Evolutionary conservation across 2,329 filamentous ascomycete genomes (phyloP).

Genomic region (Neobulgaria alba): DNA sequence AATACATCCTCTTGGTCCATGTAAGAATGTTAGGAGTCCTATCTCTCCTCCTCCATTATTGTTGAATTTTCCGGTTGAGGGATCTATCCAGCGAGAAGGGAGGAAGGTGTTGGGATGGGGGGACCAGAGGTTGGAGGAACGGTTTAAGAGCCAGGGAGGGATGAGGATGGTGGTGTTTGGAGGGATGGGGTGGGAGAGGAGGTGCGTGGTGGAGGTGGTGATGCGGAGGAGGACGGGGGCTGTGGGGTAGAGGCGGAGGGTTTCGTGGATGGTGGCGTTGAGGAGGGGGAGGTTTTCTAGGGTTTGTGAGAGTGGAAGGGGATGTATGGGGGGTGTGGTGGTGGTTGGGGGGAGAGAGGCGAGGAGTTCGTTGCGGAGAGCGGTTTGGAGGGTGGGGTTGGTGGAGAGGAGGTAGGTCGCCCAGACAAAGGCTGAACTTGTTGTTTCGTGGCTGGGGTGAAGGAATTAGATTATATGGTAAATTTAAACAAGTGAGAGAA

Average conservation of each 20-base stretch:
- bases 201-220: constrained; percentile 53
- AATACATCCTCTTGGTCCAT: constrained; percentile 81
- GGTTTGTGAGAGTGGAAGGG: too few relatives aligned
- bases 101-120: constrained; percentile 65
- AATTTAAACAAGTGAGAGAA: too few relatives aligned
- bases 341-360: constrained; percentile 45
- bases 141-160: constrained; percentile 59
- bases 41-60: constrained; percentile 62
- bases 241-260: constrained; percentile 64
- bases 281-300: constrained; percentile 74
- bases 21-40: constrained; percentile 71
- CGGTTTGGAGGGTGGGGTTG: constrained; percentile 54
- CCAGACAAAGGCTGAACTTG: constrained; percentile 68
- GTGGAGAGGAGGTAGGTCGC: constrained; percentile 60
- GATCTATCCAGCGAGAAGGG: constrained; percentile 66
- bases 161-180: constrained; percentile 63
- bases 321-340: too few relatives aligned
- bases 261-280: constrained; percentile 70
- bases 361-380: constrained; percentile 61
- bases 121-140: constrained; percentile 63
- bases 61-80: constrained; percentile 34
- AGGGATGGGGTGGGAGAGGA: constrained; percentile 58
- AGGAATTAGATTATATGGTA: too few relatives aligned
- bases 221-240: constrained; percentile 64
- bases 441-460: constrained; percentile 76